Percentiles rank a stretch among this genome's conserved stretches.
These are phyloP conservation scores for Oryza meyeriana DNA, from an alignment of 176 grass and related monocot genomes.

Conservation along the genomic window DNA sequence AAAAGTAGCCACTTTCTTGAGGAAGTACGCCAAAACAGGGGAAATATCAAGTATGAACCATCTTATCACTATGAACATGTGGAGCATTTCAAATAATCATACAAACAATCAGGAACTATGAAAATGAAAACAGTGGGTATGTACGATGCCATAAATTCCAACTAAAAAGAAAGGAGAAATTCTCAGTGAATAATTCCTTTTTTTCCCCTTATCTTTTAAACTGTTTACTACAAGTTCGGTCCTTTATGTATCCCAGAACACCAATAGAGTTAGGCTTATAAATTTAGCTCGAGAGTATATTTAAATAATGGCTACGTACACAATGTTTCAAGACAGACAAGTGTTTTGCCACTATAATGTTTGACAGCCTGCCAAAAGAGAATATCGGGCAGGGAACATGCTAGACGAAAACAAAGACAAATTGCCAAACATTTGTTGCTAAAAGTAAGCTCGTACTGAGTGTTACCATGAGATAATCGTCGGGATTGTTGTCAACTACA, in stretches of 20 bases:
- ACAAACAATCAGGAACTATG: constrained; percentile 12
- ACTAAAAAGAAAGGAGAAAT: not conserved
- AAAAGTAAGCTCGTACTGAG: constrained; percentile 21
- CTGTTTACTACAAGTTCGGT: not conserved
- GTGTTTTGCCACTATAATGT: not conserved
- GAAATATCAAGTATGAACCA: constrained; percentile 14
- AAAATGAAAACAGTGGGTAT: not conserved
- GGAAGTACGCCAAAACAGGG: not conserved
- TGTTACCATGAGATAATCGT: constrained; percentile 94
- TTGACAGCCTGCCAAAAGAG: not conserved
- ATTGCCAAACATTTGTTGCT: not conserved
- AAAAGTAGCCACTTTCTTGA: constrained; percentile 5
- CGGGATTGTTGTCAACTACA: constrained; percentile 81
- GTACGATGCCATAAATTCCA: not conserved
- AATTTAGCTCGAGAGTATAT: not conserved
- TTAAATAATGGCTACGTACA: not conserved
- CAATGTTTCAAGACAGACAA: not conserved
- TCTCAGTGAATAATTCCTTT: not conserved
- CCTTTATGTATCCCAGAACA: not conserved
- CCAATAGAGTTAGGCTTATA: not conserved
- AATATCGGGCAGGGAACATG: not conserved
- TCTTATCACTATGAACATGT: constrained; percentile 11
- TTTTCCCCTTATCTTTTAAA: not conserved
- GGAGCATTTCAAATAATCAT: not conserved
- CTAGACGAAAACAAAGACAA: constrained; percentile 4